Evolutionary conservation across 2,329 filamentous ascomycete species (phyloP).

Genomic region (Coniochaeta prunicola): DNA sequence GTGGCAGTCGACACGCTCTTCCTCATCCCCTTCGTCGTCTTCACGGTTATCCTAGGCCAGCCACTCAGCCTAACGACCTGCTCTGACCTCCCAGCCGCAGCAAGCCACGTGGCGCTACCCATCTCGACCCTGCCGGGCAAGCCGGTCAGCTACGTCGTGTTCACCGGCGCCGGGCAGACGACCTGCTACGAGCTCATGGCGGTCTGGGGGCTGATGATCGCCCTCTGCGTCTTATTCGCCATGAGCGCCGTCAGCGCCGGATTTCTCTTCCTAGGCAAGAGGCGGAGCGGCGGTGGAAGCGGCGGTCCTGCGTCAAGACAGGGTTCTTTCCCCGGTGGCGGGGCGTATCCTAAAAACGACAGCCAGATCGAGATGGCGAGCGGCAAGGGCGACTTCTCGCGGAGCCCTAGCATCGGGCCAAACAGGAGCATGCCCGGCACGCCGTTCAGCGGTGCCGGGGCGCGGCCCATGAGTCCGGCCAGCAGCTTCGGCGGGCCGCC

Average conservation of each 20-base stretch:
- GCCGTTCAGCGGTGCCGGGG: background rate
- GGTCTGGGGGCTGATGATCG: constrained; percentile 80
- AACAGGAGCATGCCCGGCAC: background rate
- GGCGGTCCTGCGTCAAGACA: background rate
- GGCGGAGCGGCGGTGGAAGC: constrained; percentile 8
- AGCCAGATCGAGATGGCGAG: constrained; percentile 5
- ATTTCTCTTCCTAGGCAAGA: constrained; percentile 57
- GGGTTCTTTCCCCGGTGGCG: background rate
- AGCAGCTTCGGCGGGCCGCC: background rate
- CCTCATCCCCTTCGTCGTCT: constrained; percentile 69
- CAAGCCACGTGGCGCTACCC: constrained; percentile 34
- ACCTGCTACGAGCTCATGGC: constrained; percentile 82
- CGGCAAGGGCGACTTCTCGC: background rate
- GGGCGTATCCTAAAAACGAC: background rate
- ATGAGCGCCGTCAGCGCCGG: constrained; percentile 51
- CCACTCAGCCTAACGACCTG: constrained; percentile 76
- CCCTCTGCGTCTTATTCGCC: constrained; percentile 64
- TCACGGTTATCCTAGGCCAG: constrained; percentile 70
- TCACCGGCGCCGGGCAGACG: constrained; percentile 44
- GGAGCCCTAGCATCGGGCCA: background rate
- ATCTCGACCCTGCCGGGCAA: constrained; percentile 35
- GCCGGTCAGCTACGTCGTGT: constrained; percentile 33
- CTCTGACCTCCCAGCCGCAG: constrained; percentile 34
- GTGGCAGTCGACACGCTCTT: constrained; percentile 60
- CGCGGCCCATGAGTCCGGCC: background rate